Evolutionary conservation across 2,329 filamentous ascomycete species (phyloP).

Genomic region (Chaetomium strumarium): DNA sequence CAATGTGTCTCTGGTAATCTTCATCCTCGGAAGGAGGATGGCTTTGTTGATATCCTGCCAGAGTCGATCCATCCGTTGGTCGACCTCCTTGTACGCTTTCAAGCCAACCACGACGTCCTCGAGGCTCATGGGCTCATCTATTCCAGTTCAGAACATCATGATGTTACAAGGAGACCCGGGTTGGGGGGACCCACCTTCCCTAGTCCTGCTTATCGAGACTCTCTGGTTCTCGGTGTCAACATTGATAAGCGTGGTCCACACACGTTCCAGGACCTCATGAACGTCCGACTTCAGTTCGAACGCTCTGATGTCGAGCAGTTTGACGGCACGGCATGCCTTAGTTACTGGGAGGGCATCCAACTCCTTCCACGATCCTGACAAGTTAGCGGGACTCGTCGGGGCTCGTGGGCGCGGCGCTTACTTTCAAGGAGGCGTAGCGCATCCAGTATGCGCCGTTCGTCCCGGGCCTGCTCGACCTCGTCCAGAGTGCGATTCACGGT

Average conservation of each 20-base stretch:
- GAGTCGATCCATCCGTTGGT: conserved; percentile 53
- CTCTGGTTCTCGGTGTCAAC: conserved; percentile 51
- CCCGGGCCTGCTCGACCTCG: conserved; percentile 52
- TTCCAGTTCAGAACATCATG: conserved; percentile 21
- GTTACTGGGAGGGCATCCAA: conserved; percentile 55
- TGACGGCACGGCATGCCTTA: conserved; percentile 56
- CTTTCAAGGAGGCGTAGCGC: conserved; percentile 52
- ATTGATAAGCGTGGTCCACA: conserved; percentile 65
- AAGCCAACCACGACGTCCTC: conserved; percentile 50
- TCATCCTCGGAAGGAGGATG: conserved; percentile 56
- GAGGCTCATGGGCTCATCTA: conserved; percentile 48
- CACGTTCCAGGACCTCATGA: conserved; percentile 57
- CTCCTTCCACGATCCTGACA: conserved; percentile 48
- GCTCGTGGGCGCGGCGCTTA: conserved; percentile 29
- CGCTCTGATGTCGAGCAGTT: conserved; percentile 58
- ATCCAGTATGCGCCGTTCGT: conserved; percentile 51
- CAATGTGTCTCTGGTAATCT: conserved; percentile 31
- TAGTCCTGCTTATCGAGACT: conserved; percentile 50
- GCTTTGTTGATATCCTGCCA: conserved; percentile 58
- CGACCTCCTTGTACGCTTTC: conserved; percentile 54
- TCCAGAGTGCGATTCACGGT: conserved; percentile 56
- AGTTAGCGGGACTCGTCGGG: conserved; percentile 23
- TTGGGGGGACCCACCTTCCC: conserved; percentile 40
- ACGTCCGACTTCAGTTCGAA: conserved; percentile 62
- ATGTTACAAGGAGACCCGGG: conserved; percentile 8